Base-by-base conservation (phyloP, 179 eudicot species). In the Carnegiea gigantea region DNA sequence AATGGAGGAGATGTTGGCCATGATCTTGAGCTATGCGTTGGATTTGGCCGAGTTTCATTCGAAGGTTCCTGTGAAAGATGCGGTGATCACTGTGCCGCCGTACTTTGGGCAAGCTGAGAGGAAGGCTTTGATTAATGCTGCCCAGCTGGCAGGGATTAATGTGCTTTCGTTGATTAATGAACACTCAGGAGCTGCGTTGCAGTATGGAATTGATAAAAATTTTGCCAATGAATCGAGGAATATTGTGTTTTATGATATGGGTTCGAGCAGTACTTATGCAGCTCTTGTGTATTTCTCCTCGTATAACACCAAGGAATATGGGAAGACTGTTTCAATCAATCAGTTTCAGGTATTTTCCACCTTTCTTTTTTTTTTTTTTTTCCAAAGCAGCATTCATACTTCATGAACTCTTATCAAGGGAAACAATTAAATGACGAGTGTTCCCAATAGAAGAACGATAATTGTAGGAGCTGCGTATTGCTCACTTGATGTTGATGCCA, bases 201-300 rank as follows among this genome's bases (percentile, higher is more conserved):
- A 96, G 92, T 96, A 96, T 84, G 99, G 99, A 51, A 96, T 96
- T 86, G 99, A 96, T 81, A 96, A 96, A 90, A 95, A 96, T 86
- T 94, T 96, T 79, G 90, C 90, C 3, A 93, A 96, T 65, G 99
- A 90, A 14, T 92, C 98, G 11, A 90, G 92, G 82, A 80, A 93
- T 80, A 96, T 96, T 14, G 88, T 96, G 75, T 95, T 96, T 54
- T 96, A 96, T 77, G 99, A 96, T 71, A 95, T 96, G 99, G 99
- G 99, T 9, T 86, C 99, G 8, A 82, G 89, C 40, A 89, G 86
- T 83, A 95, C 98, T 68, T 96, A 94, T 87, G 98, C 99, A 83
- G 93, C 98, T 67, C 91, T 94, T 82, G 97, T 93, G 6, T 83
- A 90, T 86, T 96, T 92, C 86, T 94, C 99, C 73, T 93, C 98